A percentile compares a stretch with the other conserved stretches of the same genome.
Conservation (phyloP, 495 filamentous ascomycete species). For the Ascodesmis nigricans region DNA sequence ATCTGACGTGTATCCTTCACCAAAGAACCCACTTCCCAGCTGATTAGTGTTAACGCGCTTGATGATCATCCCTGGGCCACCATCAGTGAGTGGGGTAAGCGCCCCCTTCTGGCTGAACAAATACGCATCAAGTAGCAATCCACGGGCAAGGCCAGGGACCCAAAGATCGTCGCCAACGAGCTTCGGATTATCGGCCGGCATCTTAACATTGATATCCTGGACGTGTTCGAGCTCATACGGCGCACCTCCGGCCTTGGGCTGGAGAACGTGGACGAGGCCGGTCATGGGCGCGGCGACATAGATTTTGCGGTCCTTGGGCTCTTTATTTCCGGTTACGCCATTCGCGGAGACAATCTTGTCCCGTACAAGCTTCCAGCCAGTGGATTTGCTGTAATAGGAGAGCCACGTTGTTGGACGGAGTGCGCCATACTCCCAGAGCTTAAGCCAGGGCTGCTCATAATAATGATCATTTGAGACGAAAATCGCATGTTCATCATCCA, state of each 20-base stretch:
- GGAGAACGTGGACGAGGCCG: too few relatives aligned
- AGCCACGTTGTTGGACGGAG: conserved; percentile 6
- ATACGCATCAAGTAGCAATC: conserved; percentile 1
- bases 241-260: background rate
- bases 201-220: conserved; percentile 9
- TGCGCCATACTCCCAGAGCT: conserved; percentile 4
- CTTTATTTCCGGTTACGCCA: conserved; percentile 8
- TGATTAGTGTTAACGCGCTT: conserved; percentile 23
- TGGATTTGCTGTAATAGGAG: conserved; percentile 5
- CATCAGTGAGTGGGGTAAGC: background rate
- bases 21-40: conserved; percentile 15
- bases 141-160: conserved; percentile 7
- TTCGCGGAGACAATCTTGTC: conserved; percentile 6
- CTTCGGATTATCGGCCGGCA: conserved; percentile 10
- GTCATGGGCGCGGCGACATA: conserved; percentile 9
- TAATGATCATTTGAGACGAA: conserved; percentile 12
- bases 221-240: conserved; percentile 8
- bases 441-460: background rate
- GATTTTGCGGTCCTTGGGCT: conserved; percentile 1
- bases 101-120: background rate
- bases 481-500: conserved; percentile 7
- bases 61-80: conserved; percentile 30
- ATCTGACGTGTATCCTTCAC: conserved; percentile 14
- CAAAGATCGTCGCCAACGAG: conserved; percentile 11
- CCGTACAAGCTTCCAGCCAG: conserved; percentile 5